Evolutionary conservation across 441 rosid species (phyloP), one percentile per base, ranked within the genome.

Genomic region (Adansonia madagascariensis): DNA sequence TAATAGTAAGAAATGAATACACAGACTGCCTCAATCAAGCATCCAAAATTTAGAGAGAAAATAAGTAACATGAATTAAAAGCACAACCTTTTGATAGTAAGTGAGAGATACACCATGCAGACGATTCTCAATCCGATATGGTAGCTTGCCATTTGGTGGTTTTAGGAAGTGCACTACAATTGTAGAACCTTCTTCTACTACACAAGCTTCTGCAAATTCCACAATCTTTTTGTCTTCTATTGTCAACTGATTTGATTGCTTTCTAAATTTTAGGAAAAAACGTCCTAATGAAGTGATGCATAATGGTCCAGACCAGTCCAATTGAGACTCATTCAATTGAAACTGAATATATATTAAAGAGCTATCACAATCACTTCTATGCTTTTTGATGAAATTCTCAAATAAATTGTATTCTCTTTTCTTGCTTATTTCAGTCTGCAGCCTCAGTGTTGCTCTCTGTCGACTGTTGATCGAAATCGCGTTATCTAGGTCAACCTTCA

Each of bases 251-350:
- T 84, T 84, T 63, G 88, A 78, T 68, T 86, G 91, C 74, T 86
- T 92, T 79, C 91, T 88, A 81, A 92, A 96, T 86, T 94, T 96
- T 77, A 96, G 84, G 85, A 91, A 94, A 84, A 96, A 96, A 50
- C 93, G 80, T 62, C 99, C 98, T 44, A 96, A 85, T 46, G 99
- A 96, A 79, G 94, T 88, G 83, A 92, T 89, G 85, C 98, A 92
- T 75, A 94, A 85, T 77, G 99, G 99, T 22, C 99, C 98, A 20
- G 99, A 96, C 99, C 98, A 96, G 81, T 88, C 80, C 78, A 86
- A 80, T 64, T 86, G 88, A 80, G 91, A 83, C 59, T 88, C 89
- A 84, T 86, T 81, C 78, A 86, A 78, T 76, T 65, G 92, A 84
- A 94, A 92, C 86, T 94, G 97, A 79, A 94, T 86, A 84, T 81